These are phyloP conservation scores for Phytopythium litorale DNA, from an alignment of 352 stramenopile genomes.

Conservation along the genomic window DNA sequence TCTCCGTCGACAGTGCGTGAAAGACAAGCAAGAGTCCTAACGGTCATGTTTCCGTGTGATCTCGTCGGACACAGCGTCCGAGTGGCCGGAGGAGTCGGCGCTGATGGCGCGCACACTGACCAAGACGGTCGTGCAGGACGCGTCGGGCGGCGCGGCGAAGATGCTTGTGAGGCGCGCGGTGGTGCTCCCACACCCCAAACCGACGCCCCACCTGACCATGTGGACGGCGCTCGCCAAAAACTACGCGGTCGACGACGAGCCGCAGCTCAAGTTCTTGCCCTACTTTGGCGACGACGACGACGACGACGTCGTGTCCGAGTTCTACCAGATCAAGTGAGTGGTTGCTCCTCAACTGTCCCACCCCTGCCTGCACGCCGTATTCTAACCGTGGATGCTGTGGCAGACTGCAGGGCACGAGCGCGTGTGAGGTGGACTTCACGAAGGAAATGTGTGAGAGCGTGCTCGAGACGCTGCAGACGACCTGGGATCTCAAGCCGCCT, in stretches of 20 bases:
- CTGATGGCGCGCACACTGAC: slow-evolving; percentile 12
- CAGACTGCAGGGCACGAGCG: slow-evolving; percentile 63
- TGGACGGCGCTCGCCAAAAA: slow-evolving; percentile 82
- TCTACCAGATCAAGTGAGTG: slow-evolving; percentile 76
- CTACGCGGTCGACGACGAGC: slow-evolving; percentile 85
- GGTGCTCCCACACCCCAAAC: slow-evolving; percentile 45
- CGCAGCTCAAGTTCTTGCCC: slow-evolving; percentile 59
- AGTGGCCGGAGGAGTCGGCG: slow-evolving; percentile 24
- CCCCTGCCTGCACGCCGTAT: no score
- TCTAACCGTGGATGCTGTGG: slow-evolving; percentile 1
- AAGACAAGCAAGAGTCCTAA: not conserved
- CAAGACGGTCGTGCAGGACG: slow-evolving; percentile 25
- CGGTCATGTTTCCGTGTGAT: not conserved
- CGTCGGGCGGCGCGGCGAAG: slow-evolving; percentile 14
- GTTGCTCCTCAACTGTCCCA: not conserved
- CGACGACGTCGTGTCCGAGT: slow-evolving; percentile 78
- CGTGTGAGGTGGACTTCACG: slow-evolving; percentile 66
- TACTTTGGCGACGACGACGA: slow-evolving; percentile 84
- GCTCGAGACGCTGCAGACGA: slow-evolving; percentile 55
- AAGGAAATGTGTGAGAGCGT: slow-evolving; percentile 71
- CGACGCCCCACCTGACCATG: slow-evolving; percentile 58
- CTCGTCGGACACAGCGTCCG: slow-evolving; percentile 29
- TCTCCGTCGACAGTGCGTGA: not conserved
- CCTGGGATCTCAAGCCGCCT: slow-evolving; percentile 57
- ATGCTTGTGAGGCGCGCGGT: slow-evolving; percentile 29